Evolutionary conservation across 441 rosid genomes (phyloP).

Genomic region (Eutrema salsugineum): DNA sequence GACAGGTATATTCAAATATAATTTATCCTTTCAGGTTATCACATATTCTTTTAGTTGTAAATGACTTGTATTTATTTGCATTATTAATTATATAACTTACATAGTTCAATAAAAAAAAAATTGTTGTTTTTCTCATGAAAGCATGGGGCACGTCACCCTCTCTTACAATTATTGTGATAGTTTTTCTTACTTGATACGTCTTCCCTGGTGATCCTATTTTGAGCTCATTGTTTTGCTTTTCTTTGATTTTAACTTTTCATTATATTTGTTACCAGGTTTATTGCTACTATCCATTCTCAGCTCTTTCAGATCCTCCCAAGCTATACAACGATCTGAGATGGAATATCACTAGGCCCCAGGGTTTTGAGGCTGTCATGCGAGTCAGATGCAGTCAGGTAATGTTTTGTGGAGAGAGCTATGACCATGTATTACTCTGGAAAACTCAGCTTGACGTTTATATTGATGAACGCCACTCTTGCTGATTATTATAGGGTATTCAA

Average conservation of each 20-base stretch:
- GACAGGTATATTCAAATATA: slow-evolving; percentile 59
- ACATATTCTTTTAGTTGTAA: background rate
- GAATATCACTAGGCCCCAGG: slow-evolving; percentile 98
- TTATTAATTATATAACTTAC: background rate
- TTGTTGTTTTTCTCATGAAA: background rate
- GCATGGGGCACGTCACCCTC: background rate
- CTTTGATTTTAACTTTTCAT: background rate
- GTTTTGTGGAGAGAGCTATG: slow-evolving; percentile 10
- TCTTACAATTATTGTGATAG: background rate
- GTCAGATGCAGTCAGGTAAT: slow-evolving; percentile 98
- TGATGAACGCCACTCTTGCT: slow-evolving; percentile 12
- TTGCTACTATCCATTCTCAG: slow-evolving; percentile 47
- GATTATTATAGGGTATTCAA: slow-evolving; percentile 82
- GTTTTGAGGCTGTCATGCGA: slow-evolving; percentile 99
- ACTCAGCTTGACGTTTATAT: slow-evolving; percentile 14
- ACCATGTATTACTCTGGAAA: slow-evolving; percentile 10
- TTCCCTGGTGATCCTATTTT: background rate
- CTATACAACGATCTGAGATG: slow-evolving; percentile 98
- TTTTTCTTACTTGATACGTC: background rate
- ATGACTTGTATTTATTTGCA: background rate
- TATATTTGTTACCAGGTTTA: slow-evolving; percentile 15
- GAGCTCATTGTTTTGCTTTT: background rate
- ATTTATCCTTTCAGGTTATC: background rate
- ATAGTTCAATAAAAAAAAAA: background rate
- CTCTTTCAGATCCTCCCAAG: slow-evolving; percentile 89